Percentiles rank a stretch among this genome's conserved stretches.
phyloP scores from a whole-genome alignment of 495 filamentous ascomycete genomes.

The Filosporella fistucella region DNA sequence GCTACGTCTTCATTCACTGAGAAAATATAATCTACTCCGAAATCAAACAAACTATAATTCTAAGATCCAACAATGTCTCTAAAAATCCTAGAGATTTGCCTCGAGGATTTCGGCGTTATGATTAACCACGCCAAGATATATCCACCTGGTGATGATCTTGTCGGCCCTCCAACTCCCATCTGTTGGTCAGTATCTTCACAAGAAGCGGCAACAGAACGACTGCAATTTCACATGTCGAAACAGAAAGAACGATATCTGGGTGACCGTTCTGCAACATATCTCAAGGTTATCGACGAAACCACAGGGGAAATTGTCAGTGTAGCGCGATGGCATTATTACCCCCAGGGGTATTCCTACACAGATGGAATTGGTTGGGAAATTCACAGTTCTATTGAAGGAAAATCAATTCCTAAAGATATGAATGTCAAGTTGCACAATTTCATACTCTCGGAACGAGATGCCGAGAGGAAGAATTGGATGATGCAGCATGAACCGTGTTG shows the following conservation, averaged over 20 bases:
- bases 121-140: not conserved
- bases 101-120: not conserved
- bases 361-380: not conserved
- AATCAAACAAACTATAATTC: too few relatives aligned
- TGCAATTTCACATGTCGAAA: not conserved
- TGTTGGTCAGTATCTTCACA: not conserved
- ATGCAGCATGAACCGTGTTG: not conserved
- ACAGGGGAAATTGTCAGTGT: not conserved
- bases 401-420: not conserved
- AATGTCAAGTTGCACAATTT: not conserved
- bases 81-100: too few relatives aligned
- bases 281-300: slow-evolving; percentile 1
- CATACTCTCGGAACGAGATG: not conserved
- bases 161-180: not conserved
- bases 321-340: slow-evolving; percentile 4
- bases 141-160: not conserved
- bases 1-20: too few relatives aligned
- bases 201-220: not conserved
- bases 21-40: too few relatives aligned
- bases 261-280: not conserved
- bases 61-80: too few relatives aligned
- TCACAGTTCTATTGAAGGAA: not conserved
- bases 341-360: not conserved
- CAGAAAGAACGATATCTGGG: not conserved
- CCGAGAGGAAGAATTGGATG: not conserved